Evolutionary conservation across 83 land plant species (phyloP), one percentile per base, ranked within the genome.

Genomic region (Picea mariana): DNA sequence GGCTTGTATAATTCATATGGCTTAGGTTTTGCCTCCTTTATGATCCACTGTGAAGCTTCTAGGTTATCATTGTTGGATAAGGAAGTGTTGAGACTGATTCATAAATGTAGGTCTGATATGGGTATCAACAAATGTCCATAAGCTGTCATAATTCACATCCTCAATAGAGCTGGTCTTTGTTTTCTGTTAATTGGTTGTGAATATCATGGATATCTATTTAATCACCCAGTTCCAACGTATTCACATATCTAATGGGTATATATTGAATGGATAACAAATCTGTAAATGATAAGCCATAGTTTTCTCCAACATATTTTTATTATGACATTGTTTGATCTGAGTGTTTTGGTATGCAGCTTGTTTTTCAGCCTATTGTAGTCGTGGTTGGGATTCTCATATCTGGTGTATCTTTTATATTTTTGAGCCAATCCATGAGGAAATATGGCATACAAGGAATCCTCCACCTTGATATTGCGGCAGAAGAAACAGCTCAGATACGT

Each of bases 371-470:
- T 18, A 38, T 85, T 31, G 81, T 79, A 27, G 85, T 85, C 26
- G 42, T 78, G 12, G 78, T 83, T 69, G 87, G 87, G 49, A 73
- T 55, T 62, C 52, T 62, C 17, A 65, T 59, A 20, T 85, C 85
- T 44, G 16, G 62, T 21, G 44, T 79, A n/a, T 64, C 85, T 17
- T 85, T 85, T 49, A 18, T 85, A 40, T 85, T 82, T 79, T 61
- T 85, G 61, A 79, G 75, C 47, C 85, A 82, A 38, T 80, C 87
- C 38, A 85, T 82, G 34, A 23, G 86, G 67, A 67, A 78, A 78
- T 69, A 83, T 82, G 87, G 85, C 26, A 65, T 85, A 62, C 81
- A 80, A 68, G 87, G 87, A 77, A 86, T 85, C 40, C 81, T 82
- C 47, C 83, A 81, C 63, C 81, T 85, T 63, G 87, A 85, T 82